Base-by-base conservation (phyloP, 1,139 yeast species). In the Kodamaea anthophila region DNA sequence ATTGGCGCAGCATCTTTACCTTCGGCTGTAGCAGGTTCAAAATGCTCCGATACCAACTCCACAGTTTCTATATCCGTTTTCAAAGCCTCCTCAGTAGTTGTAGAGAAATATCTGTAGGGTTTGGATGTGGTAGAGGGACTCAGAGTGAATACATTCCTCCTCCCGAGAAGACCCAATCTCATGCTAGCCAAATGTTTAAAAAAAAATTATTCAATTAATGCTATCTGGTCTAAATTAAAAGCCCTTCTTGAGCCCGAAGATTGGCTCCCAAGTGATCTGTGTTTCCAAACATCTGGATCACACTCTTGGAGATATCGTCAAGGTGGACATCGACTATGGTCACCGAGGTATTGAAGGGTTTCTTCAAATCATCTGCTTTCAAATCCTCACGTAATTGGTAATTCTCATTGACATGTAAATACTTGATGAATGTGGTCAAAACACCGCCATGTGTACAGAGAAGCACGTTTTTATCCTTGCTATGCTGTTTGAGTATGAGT, bases 361-460 rank as follows among this genome's bases (percentile, higher is more conserved):
- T 84, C 38, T 67, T 68, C 37, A 80, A 59, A 32, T 66, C 68
- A 1, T 58, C 64, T 5, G 47, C 54, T 1, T 54, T 46, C 33
- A 72, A 55, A 2, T 55, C 58, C 1, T 52, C 45, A 6, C 49
- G 53, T 32, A 77, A 53, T n/a, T 40, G 38, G 41, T 59, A 74
- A 5, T 55, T 50, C 28, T 51, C 44, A 15, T 60, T 64, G 3
- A 46, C 42, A 35, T 70, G 58, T 22, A 73, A 51, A 37, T 70
- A 62, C 31, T 73, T 69, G 29, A 72, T 47, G 26, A 80, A 67
- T 27, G 76, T 70, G 31, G 85, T 70, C 19, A 87, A 77, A 2
- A 85, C 85, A 5, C 96, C 95, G 12, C 96, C 96, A 49, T 87
- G 96, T 9, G 91, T 77, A 34, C 91, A 77, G 15, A 86, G 39